phyloP scores from a whole-genome alignment of 441 rosid genomes.

The Theobroma grandiflorum region DNA sequence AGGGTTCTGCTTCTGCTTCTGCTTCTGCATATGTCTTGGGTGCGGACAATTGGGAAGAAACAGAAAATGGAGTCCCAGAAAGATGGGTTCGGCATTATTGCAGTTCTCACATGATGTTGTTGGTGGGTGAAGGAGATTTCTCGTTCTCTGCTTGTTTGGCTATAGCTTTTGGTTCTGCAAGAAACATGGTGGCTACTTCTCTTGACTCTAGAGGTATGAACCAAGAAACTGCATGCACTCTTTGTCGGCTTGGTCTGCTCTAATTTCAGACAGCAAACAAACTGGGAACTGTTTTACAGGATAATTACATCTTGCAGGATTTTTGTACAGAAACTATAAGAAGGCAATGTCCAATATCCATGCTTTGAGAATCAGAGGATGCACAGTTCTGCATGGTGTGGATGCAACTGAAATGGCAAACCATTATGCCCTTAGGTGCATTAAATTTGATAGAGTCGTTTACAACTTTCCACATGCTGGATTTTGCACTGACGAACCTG shows the following conservation, averaged over 20 bases:
- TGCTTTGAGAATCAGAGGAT: slow-evolving; percentile 37
- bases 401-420: slow-evolving; percentile 41
- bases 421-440: slow-evolving; percentile 30
- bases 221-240: too few species aligned
- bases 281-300: background rate
- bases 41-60: background rate
- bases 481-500: slow-evolving; percentile 6
- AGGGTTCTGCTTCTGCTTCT: background rate
- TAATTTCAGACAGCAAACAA: too few species aligned
- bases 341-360: slow-evolving; percentile 40
- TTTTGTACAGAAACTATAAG: slow-evolving; percentile 30
- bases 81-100: slow-evolving; percentile 35
- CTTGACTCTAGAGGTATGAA: slow-evolving; percentile 45
- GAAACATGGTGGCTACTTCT: slow-evolving; percentile 57
- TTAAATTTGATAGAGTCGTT: slow-evolving; percentile 42
- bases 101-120: slow-evolving; percentile 42
- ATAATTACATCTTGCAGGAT: background rate
- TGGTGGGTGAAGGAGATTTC: slow-evolving; percentile 54
- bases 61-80: background rate
- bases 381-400: slow-evolving; percentile 49
- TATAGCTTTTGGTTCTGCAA: slow-evolving; percentile 49
- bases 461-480: slow-evolving; percentile 58
- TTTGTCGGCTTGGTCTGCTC: too few species aligned
- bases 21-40: background rate
- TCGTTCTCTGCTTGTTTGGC: slow-evolving; percentile 51